phyloP scores from a whole-genome alignment of 768 basidiomycete species.

The Hygrophorus pudorinus region DNA sequence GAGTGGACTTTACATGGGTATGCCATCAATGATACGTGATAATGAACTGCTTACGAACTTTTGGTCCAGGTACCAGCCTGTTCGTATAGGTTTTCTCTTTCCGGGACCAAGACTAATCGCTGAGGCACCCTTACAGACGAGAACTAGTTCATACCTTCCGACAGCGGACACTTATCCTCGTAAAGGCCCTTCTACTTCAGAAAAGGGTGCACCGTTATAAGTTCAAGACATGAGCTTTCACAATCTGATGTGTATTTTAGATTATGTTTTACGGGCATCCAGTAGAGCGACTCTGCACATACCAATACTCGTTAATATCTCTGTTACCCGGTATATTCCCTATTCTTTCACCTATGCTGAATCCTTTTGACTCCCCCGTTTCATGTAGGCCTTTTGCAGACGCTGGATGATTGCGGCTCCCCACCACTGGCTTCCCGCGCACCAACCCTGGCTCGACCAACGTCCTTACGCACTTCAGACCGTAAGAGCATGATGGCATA shows the following conservation, averaged over 20 bases:
- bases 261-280: constrained; percentile 97
- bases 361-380: background rate
- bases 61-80: constrained; percentile 56
- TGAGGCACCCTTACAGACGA: constrained; percentile 38
- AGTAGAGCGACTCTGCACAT: constrained; percentile 92
- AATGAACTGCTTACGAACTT: background rate
- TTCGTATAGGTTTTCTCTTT: constrained; percentile 22
- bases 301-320: constrained; percentile 94
- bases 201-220: constrained; percentile 53
- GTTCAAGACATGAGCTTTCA: background rate
- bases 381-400: constrained; percentile 70
- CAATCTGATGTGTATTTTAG: constrained; percentile 27
- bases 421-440: constrained; percentile 68
- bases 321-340: constrained; percentile 66
- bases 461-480: constrained; percentile 80
- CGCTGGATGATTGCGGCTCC: constrained; percentile 85
- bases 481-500: constrained; percentile 85
- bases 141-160: constrained; percentile 92
- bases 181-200: constrained; percentile 92
- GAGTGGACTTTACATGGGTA: constrained; percentile 92
- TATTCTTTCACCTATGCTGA: background rate
- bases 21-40: constrained; percentile 13
- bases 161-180: constrained; percentile 82
- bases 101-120: constrained; percentile 1
- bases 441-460: constrained; percentile 50